phyloP scores from a whole-genome alignment of 2,329 filamentous ascomycete species.

The Sclerotinia borealis region DNA sequence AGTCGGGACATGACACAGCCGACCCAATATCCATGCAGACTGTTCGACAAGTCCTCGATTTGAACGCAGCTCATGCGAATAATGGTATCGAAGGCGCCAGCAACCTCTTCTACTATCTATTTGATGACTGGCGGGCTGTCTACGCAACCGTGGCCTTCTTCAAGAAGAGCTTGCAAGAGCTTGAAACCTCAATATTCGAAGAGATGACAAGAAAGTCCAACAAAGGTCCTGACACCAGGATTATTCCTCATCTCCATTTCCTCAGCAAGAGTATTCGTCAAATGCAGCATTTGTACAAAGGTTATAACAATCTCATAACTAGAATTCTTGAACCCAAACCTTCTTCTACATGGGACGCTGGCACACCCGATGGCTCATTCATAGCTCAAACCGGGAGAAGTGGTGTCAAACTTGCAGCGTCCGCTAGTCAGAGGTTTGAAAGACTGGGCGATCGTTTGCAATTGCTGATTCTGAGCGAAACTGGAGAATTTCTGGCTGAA shows the following conservation, averaged over 20 bases:
- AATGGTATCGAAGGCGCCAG: conserved; percentile 46
- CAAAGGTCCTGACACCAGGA: conserved; percentile 41
- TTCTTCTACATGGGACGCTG: conserved; percentile 35
- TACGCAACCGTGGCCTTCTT: conserved; percentile 47
- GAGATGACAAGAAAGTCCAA: conserved; percentile 33
- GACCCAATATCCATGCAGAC: conserved; percentile 30
- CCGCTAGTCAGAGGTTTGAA: conserved; percentile 52
- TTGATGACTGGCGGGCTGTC: conserved; percentile 59
- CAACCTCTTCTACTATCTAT: conserved; percentile 59
- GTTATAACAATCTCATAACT: conserved; percentile 53
- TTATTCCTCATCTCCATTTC: conserved; percentile 52
- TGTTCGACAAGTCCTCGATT: conserved; percentile 25
- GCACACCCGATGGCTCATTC: conserved; percentile 15
- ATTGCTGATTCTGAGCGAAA: conserved; percentile 55
- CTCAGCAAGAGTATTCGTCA: conserved; percentile 56
- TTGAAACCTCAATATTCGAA: conserved; percentile 32
- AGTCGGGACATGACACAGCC: conserved; percentile 36
- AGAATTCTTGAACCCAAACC: conserved; percentile 41
- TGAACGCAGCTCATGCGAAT: conserved; percentile 28
- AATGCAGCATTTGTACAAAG: conserved; percentile 53
- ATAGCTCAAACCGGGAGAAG: neutral
- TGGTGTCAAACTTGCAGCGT: conserved; percentile 35
- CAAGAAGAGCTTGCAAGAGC: conserved; percentile 41
- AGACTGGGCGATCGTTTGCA: conserved; percentile 53
- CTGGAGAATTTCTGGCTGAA: conserved; percentile 58